These are phyloP conservation scores for Termitomyces sp. DNA, from an alignment of 768 basidiomycete species.

Conservation along the genomic window DNA sequence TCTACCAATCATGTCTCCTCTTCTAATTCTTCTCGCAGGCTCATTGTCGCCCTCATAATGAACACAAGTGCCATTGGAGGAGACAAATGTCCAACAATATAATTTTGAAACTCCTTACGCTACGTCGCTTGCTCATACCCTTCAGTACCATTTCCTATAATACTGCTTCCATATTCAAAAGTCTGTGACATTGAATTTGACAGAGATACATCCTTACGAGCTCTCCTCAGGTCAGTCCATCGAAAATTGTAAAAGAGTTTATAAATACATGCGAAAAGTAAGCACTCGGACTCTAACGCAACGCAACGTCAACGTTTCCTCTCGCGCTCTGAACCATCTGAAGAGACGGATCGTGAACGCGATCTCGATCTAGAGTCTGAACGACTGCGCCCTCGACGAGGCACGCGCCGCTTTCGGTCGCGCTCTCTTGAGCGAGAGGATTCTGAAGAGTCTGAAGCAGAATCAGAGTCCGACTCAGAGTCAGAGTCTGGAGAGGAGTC, in stretches of 20 bases:
- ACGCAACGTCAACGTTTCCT: constrained; percentile 4
- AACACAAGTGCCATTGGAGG: constrained; percentile 59
- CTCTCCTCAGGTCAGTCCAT: neutral
- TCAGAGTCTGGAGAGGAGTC: constrained; percentile 11
- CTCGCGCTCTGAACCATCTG: constrained; percentile 14
- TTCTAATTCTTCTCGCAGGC: constrained; percentile 23
- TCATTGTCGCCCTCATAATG: constrained; percentile 90
- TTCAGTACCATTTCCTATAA: constrained; percentile 8
- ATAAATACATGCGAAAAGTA: neutral
- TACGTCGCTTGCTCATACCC: neutral
- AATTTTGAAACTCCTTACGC: neutral
- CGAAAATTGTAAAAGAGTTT: neutral
- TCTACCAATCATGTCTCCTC: neutral
- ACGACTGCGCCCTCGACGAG: constrained; percentile 20
- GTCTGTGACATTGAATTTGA: neutral
- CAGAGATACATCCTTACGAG: neutral
- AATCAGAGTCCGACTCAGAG: constrained; percentile 20
- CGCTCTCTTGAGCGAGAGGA: constrained; percentile 48
- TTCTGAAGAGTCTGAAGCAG: constrained; percentile 4
- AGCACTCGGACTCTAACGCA: neutral
- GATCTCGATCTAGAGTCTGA: constrained; percentile 13
- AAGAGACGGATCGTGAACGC: constrained; percentile 9
- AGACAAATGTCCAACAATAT: constrained; percentile 20
- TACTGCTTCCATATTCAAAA: constrained; percentile 1
- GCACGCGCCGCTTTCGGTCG: constrained; percentile 34